Base-by-base conservation (phyloP, 441 rosid species). In the Isatis lusitanica region DNA sequence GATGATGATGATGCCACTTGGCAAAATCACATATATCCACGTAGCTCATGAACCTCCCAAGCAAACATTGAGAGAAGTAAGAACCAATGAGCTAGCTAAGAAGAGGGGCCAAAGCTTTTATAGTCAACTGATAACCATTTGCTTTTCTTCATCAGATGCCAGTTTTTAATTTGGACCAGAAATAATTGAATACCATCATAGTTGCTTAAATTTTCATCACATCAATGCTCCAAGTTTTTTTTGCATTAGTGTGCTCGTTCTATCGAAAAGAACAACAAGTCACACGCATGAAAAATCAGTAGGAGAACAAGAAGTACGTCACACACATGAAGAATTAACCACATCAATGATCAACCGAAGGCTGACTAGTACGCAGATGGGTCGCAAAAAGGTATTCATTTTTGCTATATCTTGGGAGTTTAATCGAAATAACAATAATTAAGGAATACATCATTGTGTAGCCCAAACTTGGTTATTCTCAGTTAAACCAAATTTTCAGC, bases 41-140 rank as follows among this genome's bases (percentile, higher is more conserved):
- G 70, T 53, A 66, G 55, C 55, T 43, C n/a, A n/a, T n/a, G 36
- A 70, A 70, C 58, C 21, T 18, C 26, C 24, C 3, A 26, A 43
- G 42, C 16, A 9, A 8, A 36, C 52, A 16, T 9, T 4, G 65
- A 39, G 48, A 66, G 17, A 18, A 28, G 56, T 43, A 12, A 59
- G 63, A 62, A 53, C 42, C 51, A 55, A 9, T 52, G 66, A 76
- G 68, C 35, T 51, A 76, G 68, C 35, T 51, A 65, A 40, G 71
- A 24, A 71, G 75, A 76, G 56, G 68, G 80, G 39, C 56, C 76
- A 33, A 48, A 31, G 72, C 61, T 57, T 56, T 68, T 15, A 63
- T 59, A 38, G 75, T 76, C 71, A 70, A 48, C 52, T 24, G 59
- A 6, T 64, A 70, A 70, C 70, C 70, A 62, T 53, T 68, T 63